Percentiles rank a stretch among this genome's conserved stretches.
phyloP scores from a whole-genome alignment of 1,139 yeast genomes.

The Zygoascus sp. region DNA sequence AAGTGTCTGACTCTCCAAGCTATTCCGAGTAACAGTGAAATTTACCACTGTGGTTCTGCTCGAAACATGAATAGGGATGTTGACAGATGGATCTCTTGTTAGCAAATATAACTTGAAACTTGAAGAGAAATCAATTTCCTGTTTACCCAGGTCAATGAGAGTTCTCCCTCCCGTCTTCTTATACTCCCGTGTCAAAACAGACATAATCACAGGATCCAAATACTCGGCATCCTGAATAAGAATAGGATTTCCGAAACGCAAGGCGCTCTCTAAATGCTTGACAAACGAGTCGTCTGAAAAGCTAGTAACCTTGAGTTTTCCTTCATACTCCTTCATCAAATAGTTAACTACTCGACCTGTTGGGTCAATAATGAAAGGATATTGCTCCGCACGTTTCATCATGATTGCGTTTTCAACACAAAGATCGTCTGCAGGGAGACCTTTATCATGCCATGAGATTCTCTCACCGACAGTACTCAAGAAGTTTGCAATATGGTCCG shows the following conservation, averaged over 20 bases:
- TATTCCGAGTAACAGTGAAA: conserved; percentile 64
- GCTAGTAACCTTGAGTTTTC: conserved; percentile 54
- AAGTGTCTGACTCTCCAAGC: conserved; percentile 60
- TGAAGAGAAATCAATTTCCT: conserved; percentile 62
- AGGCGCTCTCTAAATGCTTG: conserved; percentile 70
- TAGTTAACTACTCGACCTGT: conserved; percentile 46
- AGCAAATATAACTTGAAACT: conserved; percentile 58
- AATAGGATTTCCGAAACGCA: conserved; percentile 76
- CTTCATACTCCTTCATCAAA: conserved; percentile 36
- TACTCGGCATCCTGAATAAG: conserved; percentile 75
- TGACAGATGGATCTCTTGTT: conserved; percentile 53
- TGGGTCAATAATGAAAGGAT: conserved; percentile 74
- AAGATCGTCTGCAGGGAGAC: conserved; percentile 54
- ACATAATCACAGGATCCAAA: conserved; percentile 67
- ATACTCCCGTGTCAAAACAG: conserved; percentile 58
- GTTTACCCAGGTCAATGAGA: conserved; percentile 56
- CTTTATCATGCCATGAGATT: conserved; percentile 49
- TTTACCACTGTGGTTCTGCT: conserved; percentile 63
- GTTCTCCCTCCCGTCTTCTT: conserved; percentile 67
- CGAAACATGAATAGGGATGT: conserved; percentile 51
- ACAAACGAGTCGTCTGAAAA: conserved; percentile 67
- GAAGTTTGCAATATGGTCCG: conserved; percentile 35
- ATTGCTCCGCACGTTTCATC: conserved; percentile 39
- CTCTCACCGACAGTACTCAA: conserved; percentile 43
- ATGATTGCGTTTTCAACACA: conserved; percentile 62